phyloP scores from a whole-genome alignment of 2,329 filamentous ascomycete species.

The Penicillium sclerotigenum region DNA sequence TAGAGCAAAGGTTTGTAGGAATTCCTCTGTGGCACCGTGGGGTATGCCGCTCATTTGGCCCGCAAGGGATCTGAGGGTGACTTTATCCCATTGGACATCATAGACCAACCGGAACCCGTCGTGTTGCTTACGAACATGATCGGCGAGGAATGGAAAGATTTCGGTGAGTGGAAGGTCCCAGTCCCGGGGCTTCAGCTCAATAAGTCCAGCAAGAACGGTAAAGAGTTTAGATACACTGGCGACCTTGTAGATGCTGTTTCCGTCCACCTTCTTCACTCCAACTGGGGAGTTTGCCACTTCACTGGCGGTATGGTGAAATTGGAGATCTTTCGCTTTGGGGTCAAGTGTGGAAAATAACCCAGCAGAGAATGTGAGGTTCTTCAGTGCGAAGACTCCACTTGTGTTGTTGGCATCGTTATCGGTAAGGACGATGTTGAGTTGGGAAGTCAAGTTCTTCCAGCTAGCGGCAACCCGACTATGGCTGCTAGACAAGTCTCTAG shows the following conservation, averaged over 20 bases:
- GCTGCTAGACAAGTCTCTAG: slow-evolving; percentile 33
- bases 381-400: slow-evolving; percentile 12
- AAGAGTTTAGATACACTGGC: slow-evolving; percentile 43
- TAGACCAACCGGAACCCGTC: slow-evolving; percentile 28
- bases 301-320: slow-evolving; percentile 36
- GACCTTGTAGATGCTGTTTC: slow-evolving; percentile 45
- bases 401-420: slow-evolving; percentile 11
- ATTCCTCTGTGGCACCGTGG: slow-evolving; percentile 26
- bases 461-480: slow-evolving; percentile 31
- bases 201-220: slow-evolving; percentile 40
- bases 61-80: slow-evolving; percentile 48
- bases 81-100: slow-evolving; percentile 46
- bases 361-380: slow-evolving; percentile 41
- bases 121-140: slow-evolving; percentile 2
- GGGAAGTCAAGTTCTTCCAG: slow-evolving; percentile 36
- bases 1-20: not conserved
- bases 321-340: slow-evolving; percentile 27
- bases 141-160: slow-evolving; percentile 42
- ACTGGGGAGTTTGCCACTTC: slow-evolving; percentile 29
- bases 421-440: slow-evolving; percentile 16
- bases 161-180: slow-evolving; percentile 48
- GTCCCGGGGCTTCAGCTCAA: slow-evolving; percentile 33
- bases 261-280: slow-evolving; percentile 40
- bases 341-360: slow-evolving; percentile 43
- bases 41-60: slow-evolving; percentile 48